Conservation (phyloP, 129 eudicot genomes). For the Pittosporum tobira region DNA sequence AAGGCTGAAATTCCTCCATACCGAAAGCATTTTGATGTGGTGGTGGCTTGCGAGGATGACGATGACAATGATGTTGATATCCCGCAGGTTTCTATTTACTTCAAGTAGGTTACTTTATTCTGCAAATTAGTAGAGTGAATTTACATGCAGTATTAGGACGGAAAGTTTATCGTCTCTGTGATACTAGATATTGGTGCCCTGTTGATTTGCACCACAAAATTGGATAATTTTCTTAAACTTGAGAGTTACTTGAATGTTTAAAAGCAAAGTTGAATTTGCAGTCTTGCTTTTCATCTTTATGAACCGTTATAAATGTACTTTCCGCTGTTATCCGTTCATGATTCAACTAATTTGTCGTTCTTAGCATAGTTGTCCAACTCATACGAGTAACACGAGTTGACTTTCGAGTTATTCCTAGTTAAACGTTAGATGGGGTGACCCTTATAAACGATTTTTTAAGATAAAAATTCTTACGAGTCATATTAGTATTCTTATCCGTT, state of each 20-base stretch:
- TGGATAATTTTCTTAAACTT: constrained; percentile 10
- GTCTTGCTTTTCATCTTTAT: too few species aligned
- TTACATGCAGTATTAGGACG: neutral
- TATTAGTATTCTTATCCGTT: too few species aligned
- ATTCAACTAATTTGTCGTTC: too few species aligned
- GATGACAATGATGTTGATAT: constrained; percentile 77
- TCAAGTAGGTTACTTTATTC: constrained; percentile 34
- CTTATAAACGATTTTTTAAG: too few species aligned
- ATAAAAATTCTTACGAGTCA: too few species aligned
- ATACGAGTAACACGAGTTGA: too few species aligned
- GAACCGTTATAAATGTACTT: too few species aligned
- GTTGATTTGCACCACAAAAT: constrained; percentile 13
- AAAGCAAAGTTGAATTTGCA: too few species aligned
- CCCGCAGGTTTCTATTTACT: constrained; percentile 73
- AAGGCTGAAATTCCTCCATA: constrained; percentile 59
- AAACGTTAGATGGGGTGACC: too few species aligned
- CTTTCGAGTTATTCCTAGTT: too few species aligned
- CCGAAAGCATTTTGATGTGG: constrained; percentile 69
- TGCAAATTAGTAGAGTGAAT: constrained; percentile 13
- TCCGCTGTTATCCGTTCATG: too few species aligned
- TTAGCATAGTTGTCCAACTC: too few species aligned
- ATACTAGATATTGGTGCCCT: constrained; percentile 13
- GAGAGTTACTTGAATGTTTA: constrained; percentile 4
- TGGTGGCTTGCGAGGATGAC: constrained; percentile 92
- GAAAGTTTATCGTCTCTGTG: neutral